Conservation (phyloP, 1,284 basidiomycete genomes). For the Rhizoctonia solani region DNA sequence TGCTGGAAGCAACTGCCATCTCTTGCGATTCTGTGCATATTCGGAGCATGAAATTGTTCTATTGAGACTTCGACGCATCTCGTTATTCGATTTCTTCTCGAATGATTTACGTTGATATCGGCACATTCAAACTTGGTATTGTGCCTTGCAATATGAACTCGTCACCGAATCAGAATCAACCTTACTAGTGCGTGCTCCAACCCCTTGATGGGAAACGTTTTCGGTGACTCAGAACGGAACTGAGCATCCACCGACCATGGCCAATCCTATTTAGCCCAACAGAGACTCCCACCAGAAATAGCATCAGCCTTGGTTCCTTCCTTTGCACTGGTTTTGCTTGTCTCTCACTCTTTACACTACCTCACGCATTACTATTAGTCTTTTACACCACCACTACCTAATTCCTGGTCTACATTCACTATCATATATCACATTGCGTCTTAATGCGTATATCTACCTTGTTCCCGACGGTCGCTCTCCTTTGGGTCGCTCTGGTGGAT, state of each 20-base stretch:
- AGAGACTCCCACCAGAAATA: background rate
- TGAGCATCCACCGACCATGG: slow-evolving; percentile 6
- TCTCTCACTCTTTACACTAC: too few relatives aligned
- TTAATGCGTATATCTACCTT: slow-evolving; percentile 3
- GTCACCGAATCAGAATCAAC: background rate
- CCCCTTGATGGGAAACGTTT: background rate
- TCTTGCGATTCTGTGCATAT: too few relatives aligned
- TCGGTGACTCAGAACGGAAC: background rate
- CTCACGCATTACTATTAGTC: too few relatives aligned
- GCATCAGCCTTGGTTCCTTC: background rate
- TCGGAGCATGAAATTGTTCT: too few relatives aligned
- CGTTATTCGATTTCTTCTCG: too few relatives aligned
- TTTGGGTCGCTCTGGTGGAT: background rate
- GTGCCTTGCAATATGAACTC: slow-evolving; percentile 10
- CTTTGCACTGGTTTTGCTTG: background rate
- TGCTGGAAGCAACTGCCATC: too few relatives aligned
- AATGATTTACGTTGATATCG: too few relatives aligned
- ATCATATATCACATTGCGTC: background rate
- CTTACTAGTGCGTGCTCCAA: background rate
- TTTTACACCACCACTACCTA: too few relatives aligned
- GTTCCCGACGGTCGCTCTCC: background rate
- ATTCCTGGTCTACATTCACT: too few relatives aligned
- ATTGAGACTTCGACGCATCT: too few relatives aligned
- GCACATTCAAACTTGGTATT: too few relatives aligned
- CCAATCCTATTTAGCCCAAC: background rate